phyloP scores from a whole-genome alignment of 768 basidiomycete genomes.

The Holtermannia corniformis region DNA sequence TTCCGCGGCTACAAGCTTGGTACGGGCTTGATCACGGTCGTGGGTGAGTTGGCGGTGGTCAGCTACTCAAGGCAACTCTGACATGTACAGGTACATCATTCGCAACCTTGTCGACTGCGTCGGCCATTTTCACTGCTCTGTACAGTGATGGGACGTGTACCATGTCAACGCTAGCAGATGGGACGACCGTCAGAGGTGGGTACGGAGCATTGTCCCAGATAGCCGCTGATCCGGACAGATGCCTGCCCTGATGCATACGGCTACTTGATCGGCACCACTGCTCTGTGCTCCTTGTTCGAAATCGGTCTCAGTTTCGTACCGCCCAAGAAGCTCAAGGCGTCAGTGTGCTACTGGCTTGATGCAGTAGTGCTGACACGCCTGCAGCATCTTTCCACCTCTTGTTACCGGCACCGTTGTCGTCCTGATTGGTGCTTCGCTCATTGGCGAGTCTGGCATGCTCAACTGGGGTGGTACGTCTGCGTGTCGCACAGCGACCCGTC shows the following conservation, averaged over 20 bases:
- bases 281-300: conserved; percentile 69
- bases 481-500: background rate
- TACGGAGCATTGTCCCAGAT: conserved; percentile 70
- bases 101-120: conserved; percentile 64
- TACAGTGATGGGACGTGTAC: conserved; percentile 72
- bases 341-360: conserved; percentile 15
- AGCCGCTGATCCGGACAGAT: conserved; percentile 46
- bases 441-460: conserved; percentile 62
- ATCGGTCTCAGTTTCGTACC: conserved; percentile 71
- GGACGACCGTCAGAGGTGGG: conserved; percentile 51
- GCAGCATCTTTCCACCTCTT: conserved; percentile 68
- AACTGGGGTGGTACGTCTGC: conserved; percentile 60
- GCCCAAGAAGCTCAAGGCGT: conserved; percentile 26
- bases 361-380: conserved; percentile 45
- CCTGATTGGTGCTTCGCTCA: conserved; percentile 66
- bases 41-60: conserved; percentile 45
- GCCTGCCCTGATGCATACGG: conserved; percentile 28
- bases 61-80: background rate
- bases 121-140: conserved; percentile 58
- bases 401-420: conserved; percentile 69
- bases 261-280: conserved; percentile 53
- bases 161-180: conserved; percentile 51
- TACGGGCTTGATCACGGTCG: conserved; percentile 71
- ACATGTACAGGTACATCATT: conserved; percentile 51
- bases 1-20: conserved; percentile 58